Evolutionary conservation across 148 eudicot genomes (phyloP), one percentile per base, ranked within the genome.

Genomic region (Dysphania ambrosioides): DNA sequence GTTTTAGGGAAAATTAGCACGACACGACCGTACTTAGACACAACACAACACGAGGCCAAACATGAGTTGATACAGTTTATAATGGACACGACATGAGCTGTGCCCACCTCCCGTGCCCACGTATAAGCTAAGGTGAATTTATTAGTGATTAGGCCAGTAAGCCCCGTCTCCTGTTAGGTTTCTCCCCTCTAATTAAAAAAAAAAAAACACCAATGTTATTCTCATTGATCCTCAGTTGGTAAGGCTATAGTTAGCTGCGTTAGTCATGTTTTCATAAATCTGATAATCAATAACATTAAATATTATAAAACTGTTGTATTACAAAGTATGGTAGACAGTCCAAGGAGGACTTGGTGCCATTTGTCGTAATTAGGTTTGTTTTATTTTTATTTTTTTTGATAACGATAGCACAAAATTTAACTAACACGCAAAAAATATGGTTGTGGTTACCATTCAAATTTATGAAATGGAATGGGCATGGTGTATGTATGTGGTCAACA

Each of bases 261-360:
- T 35, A 61, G 65, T 61, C 65, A 61, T 30, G 65, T 31, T 9
- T 12, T 16, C 32, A 59, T 59, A 26, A 55, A 59, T 59, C 32
- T 18, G 23, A 55, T 55, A 0, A n/a, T 0, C 61, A 61, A 61
- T n/a, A 13, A 31, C 36, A 30, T 30, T 15, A 31, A 60, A 61
- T 61, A 30, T 29, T 21, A 30, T 61, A 4, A 13, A 61, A 1
- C 19, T 61, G 26, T 30, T 30, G 36, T n/a, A 30, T 16, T 27
- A 61, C 6, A 0, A 30, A 15, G 65, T 29, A 61, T n/a, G n/a
- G 13, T 73, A 21, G 66, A 19, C 31, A 56, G 40, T 62, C 18
- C 12, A 49, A 49, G 24, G 9, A 49, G 77, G 77, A 49, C 64
- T 74, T 63, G 77, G 77, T 74, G 21, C 4, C 59, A 74, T 47